These are phyloP conservation scores for Bocquillonia castaneifolia DNA, from an alignment of 441 rosid species.

Conservation along the genomic window DNA sequence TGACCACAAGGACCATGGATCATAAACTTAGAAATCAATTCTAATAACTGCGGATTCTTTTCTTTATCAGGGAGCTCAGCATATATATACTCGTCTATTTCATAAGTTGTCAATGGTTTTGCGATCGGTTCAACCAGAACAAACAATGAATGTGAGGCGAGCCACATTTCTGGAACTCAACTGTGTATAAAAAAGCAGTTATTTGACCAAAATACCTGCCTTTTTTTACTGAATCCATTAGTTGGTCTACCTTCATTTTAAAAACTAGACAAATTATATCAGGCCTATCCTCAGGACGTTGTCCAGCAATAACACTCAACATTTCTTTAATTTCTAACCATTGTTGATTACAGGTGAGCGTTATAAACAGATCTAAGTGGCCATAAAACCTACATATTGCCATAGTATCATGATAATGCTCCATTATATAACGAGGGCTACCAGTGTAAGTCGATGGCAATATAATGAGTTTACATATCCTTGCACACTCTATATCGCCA, in stretches of 20 bases:
- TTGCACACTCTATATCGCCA: neutral
- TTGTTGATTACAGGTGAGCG: neutral
- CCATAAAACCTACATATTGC: neutral
- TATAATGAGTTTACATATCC: neutral
- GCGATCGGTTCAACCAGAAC: neutral
- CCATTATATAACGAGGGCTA: neutral
- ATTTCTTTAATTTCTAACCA: neutral
- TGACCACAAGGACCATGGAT: slow-evolving; percentile 4
- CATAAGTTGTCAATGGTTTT: neutral
- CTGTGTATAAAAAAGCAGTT: neutral
- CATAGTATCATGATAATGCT: neutral
- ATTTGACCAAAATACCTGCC: neutral
- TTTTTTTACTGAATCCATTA: neutral
- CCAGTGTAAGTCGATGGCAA: neutral
- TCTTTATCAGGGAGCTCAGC: neutral
- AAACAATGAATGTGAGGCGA: neutral
- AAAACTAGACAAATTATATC: neutral
- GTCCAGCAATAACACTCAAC: neutral
- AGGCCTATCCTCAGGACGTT: neutral
- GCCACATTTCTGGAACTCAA: neutral
- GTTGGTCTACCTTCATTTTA: neutral
- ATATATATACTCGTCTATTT: neutral
- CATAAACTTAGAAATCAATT: neutral
- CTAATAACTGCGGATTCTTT: neutral
- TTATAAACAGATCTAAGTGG: neutral